Evolutionary conservation across 495 filamentous ascomycete genomes (phyloP), one percentile per base, ranked within the genome.

Genomic region (Penicillium canescens): DNA sequence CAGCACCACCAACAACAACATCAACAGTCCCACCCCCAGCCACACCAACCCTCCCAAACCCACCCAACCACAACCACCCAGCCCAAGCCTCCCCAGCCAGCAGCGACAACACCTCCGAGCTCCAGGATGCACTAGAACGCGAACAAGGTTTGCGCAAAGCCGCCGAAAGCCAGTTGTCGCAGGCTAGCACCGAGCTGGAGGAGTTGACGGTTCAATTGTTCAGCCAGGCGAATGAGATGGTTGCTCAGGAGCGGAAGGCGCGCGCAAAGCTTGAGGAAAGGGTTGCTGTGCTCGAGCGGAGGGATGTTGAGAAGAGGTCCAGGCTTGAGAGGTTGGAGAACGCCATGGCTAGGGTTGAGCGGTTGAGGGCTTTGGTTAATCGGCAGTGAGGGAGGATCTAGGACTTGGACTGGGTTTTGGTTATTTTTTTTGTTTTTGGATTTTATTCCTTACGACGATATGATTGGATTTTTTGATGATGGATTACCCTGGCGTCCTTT

Each of bases 191-290:
- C 1, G 94, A 98, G 73, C 78, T 98, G 12, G 95, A 98, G 68
- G 94, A 98, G 62, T 74, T 98, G 58, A 90, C 84, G 33, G 88
- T 85, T 41, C 83, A 86, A 57, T 75, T 98, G 45, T 98, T 98
- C 72, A 85, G 90, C 66, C 86, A 96, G 70, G 94, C 94, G 14
- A 98, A 98, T 62, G 90, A 96, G 77, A 98, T 98, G 93, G 94
- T 98, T 21, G 91, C 93, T 13, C 74, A 83, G 61, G 94, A 98
- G 77, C 78, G 94, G 41, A 84, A 87, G 65, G 90, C 88, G 33
- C 74, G 90, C 37, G 89, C 88, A 6, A 82, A 80, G 68, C 76
- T 98, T 28, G 91, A 96, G 67, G 87, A 90, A 66, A 67, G 89
- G 28, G 82, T 93, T 0, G 78, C 70, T 24, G 77, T 87, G 57